Evolutionary conservation across 331 rosid genomes (phyloP).

Genomic region (Prunus yedoensis): DNA sequence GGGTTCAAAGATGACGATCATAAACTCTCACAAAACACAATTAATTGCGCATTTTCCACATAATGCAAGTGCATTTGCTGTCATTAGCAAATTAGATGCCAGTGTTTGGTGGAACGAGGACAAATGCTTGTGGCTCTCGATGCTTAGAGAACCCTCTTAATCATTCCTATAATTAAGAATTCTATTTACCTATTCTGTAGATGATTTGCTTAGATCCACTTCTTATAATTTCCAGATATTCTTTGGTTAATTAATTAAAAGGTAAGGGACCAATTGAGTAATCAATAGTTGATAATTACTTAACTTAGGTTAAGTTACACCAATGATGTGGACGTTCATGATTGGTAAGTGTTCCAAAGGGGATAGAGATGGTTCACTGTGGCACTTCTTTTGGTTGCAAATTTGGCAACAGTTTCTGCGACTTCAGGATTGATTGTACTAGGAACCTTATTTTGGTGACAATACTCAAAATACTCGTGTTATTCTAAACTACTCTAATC

Average conservation of each 20-base stretch:
- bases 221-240: not conserved
- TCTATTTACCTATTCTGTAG: not conserved
- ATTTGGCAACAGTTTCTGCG: conserved; percentile 19
- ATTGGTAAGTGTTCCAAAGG: conserved; percentile 4
- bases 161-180: conserved; percentile 21
- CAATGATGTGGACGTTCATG: conserved; percentile 27
- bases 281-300: not conserved
- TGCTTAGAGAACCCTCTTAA: conserved; percentile 20
- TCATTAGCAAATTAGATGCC: conserved; percentile 35
- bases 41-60: conserved; percentile 30
- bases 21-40: conserved; percentile 1
- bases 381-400: conserved; percentile 23
- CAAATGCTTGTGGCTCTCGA: conserved; percentile 21
- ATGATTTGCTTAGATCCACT: not conserved
- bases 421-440: conserved; percentile 8
- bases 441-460: not conserved
- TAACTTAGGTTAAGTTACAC: conserved; percentile 9
- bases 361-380: conserved; percentile 21
- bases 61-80: conserved; percentile 28
- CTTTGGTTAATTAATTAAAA: not conserved
- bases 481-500: no score
- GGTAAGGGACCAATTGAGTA: conserved; percentile 4
- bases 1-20: conserved; percentile 40
- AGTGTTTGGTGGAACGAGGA: conserved; percentile 19
- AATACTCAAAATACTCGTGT: not conserved